Base-by-base conservation (phyloP, 345 rosid species). In the Fremontodendron californicum region DNA sequence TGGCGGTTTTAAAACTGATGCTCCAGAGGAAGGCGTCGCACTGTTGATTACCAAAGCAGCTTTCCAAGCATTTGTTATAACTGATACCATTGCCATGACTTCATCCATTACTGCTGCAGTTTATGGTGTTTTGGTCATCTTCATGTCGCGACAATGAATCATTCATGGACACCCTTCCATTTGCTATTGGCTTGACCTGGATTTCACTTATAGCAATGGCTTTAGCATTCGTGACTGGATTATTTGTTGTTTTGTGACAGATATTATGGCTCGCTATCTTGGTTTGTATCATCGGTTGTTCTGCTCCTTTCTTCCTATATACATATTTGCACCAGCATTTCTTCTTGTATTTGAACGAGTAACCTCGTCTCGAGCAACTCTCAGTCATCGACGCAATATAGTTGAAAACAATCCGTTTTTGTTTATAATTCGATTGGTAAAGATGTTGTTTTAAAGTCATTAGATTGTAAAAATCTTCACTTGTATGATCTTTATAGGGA, bases 171-270 rank as follows among this genome's bases (percentile, higher is more conserved):
- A 2, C n/a, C 46, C 58, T 77, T n/a, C 23, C 60, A 19, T 31
- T 45, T 3, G 52, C 78, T 21, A 75, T 68, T 3, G 35, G 69
- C 19, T 27, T 75, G 5, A 18, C 61, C 9, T 78, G 81, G 72
- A 18, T 77, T 1, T 77, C 75, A 12, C 81, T 78, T 39, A 9
- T 74, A 11, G 73, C 76, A 2, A 81, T 81, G 84, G 13, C 81
- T 0, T 2, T 52, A 9, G 84, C 81, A 21, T 69, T 78, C 27
- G 61, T 69, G 42, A 77, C 73, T 2, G 81, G 78, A 31, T 52
- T 81, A 64, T 74, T 58, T 11, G 27, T 62, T 0, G 81, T 81
- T 11, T 25, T 74, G 23, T 21, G 25, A 1, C 21, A 40, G 11
- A 37, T 2, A 2, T 9, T 68, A 23, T 62, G 52, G 63, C 71